Evolutionary conservation across 2,329 filamentous ascomycete species (phyloP).

Genomic region (Coniosporium tulheliwenetii): DNA sequence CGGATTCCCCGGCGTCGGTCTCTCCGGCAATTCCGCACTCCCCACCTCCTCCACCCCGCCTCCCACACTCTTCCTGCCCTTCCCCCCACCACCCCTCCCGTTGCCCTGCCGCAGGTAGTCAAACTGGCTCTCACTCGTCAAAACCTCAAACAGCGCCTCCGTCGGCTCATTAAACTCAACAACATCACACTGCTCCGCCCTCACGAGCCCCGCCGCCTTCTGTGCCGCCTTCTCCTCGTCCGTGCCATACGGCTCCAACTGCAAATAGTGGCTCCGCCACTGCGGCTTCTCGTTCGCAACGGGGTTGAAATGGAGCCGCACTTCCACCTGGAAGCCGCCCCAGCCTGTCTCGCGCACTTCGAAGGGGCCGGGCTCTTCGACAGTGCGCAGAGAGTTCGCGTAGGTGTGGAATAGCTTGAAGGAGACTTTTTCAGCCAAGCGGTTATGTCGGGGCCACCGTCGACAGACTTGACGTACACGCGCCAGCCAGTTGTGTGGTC

Average conservation of each 20-base stretch:
- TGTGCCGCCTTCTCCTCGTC: slow-evolving; percentile 58
- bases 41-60: slow-evolving; percentile 40
- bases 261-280: slow-evolving; percentile 85
- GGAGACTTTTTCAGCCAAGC: slow-evolving; percentile 96
- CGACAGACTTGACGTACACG: slow-evolving; percentile 81
- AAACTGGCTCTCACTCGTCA: slow-evolving; percentile 57
- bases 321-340: slow-evolving; percentile 94
- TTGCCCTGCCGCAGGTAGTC: slow-evolving; percentile 19
- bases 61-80: slow-evolving; percentile 26
- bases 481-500: slow-evolving; percentile 97
- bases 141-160: slow-evolving; percentile 74
- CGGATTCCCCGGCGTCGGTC: slow-evolving; percentile 50
- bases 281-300: slow-evolving; percentile 86
- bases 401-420: slow-evolving; percentile 98
- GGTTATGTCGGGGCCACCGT: slow-evolving; percentile 70
- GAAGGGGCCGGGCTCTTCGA: slow-evolving; percentile 64
- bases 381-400: slow-evolving; percentile 70
- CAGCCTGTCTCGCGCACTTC: slow-evolving; percentile 85
- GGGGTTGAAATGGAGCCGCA: slow-evolving; percentile 84
- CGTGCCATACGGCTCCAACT: slow-evolving; percentile 74
- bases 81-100: slow-evolving; percentile 25
- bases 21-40: slow-evolving; percentile 60
- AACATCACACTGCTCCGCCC: slow-evolving; percentile 77
- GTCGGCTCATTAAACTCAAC: slow-evolving; percentile 96
- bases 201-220: slow-evolving; percentile 47